phyloP scores from a whole-genome alignment of 208 protist species.

The Spongospora subterranea region DNA sequence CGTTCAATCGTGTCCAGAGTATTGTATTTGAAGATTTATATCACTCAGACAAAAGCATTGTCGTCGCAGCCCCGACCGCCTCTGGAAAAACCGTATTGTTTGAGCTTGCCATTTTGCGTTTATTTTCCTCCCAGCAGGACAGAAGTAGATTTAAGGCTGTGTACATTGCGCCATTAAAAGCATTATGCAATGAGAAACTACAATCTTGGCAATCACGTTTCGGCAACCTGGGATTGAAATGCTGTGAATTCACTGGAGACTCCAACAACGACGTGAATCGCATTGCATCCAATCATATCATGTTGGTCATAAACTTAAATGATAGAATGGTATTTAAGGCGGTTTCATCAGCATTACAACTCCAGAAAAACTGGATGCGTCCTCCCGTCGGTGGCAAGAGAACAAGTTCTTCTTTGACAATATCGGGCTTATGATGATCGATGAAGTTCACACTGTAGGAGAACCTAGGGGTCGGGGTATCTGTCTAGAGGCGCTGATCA shows the following conservation, averaged over 20 bases:
- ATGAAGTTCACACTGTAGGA: slow-evolving; percentile 13
- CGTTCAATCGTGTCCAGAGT: slow-evolving; percentile 25
- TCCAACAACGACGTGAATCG: not conserved
- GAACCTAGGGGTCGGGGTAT: slow-evolving; percentile 7
- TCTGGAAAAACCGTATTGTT: slow-evolving; percentile 21
- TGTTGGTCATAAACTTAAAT: not conserved
- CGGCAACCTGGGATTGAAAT: not conserved
- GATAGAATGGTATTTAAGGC: not conserved
- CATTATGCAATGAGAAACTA: slow-evolving; percentile 20
- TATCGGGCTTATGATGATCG: slow-evolving; percentile 32
- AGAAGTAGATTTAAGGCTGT: slow-evolving; percentile 3
- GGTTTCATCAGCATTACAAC: not conserved
- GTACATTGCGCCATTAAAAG: slow-evolving; percentile 39
- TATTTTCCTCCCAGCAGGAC: slow-evolving; percentile 44
- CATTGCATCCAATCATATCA: slow-evolving; percentile 6
- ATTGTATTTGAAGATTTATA: slow-evolving; percentile 5
- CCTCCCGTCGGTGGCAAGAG: not conserved
- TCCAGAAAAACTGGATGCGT: slow-evolving; percentile 47
- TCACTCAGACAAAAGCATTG: not conserved
- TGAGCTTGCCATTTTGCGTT: not conserved
- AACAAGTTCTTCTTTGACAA: slow-evolving; percentile 42
- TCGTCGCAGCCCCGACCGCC: not conserved
- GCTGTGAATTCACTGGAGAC: slow-evolving; percentile 11
- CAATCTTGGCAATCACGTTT: not conserved
- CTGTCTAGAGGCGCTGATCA: slow-evolving; percentile 14